Evolutionary conservation across 495 filamentous ascomycete species (phyloP).

Genomic region (Umbilicaria muhlenbergii): DNA sequence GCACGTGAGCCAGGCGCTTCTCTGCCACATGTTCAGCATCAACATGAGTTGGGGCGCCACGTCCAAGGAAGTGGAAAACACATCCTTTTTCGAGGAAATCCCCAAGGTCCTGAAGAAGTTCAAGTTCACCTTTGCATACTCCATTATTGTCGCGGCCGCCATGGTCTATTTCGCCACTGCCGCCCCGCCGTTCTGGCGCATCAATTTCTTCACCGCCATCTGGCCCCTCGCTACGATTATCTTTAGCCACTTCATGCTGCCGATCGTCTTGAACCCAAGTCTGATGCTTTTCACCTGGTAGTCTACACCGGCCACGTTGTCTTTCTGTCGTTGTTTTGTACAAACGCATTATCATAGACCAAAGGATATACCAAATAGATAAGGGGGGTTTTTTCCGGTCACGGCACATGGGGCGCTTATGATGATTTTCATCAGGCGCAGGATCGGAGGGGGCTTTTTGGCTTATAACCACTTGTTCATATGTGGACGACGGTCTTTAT

Average conservation of each 20-base stretch:
- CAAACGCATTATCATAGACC: background rate
- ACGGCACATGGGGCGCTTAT: too few species aligned
- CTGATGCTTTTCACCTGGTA: conserved; percentile 55
- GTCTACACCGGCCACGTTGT: background rate
- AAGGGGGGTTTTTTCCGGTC: background rate
- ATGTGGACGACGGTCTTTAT: too few species aligned
- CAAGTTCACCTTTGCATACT: conserved; percentile 43
- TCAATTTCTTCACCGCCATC: conserved; percentile 39
- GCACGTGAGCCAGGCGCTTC: conserved; percentile 28
- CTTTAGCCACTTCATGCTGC: conserved; percentile 39
- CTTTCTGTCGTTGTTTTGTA: background rate
- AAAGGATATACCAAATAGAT: background rate
- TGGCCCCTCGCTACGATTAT: conserved; percentile 39
- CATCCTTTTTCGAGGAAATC: conserved; percentile 44
- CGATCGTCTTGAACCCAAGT: conserved; percentile 45
- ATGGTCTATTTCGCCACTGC: conserved; percentile 28
- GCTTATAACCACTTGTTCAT: too few species aligned
- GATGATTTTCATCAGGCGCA: too few species aligned
- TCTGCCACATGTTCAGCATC: conserved; percentile 30
- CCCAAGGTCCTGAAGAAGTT: conserved; percentile 38
- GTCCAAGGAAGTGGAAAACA: conserved; percentile 42
- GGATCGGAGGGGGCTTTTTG: too few species aligned
- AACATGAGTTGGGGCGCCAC: conserved; percentile 35
- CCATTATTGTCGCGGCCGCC: conserved; percentile 24
- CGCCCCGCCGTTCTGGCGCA: conserved; percentile 38